Conservation (phyloP, 441 rosid genomes). For the Gossypium davidsonii region DNA sequence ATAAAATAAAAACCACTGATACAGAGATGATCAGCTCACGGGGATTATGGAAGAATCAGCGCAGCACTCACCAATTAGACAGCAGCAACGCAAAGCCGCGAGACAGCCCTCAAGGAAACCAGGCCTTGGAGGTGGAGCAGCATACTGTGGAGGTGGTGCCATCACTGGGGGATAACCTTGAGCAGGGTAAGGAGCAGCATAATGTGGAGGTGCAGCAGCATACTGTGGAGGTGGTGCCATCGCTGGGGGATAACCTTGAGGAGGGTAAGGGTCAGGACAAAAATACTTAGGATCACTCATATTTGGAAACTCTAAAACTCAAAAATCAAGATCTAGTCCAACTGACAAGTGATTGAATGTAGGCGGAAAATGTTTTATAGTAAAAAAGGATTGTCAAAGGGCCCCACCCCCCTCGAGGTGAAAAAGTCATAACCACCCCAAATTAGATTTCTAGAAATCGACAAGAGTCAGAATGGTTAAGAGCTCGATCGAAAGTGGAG, state of each 20-base stretch:
- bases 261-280: slow-evolving; percentile 46
- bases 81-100: slow-evolving; percentile 51
- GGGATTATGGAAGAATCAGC: slow-evolving; percentile 55
- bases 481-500: too few relatives aligned
- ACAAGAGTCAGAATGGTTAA: too few relatives aligned
- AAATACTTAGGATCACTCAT: slow-evolving; percentile 53
- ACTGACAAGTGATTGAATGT: too few relatives aligned
- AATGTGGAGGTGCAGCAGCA: too few relatives aligned
- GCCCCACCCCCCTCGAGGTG: too few relatives aligned
- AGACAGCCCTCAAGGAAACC: slow-evolving; percentile 73
- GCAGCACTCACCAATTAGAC: slow-evolving; percentile 51
- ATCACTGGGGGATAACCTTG: slow-evolving; percentile 65
- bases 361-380: too few relatives aligned
- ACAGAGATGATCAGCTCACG: slow-evolving; percentile 14
- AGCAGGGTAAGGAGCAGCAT: not conserved
- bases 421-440: too few relatives aligned
- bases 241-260: slow-evolving; percentile 33
- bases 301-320: too few relatives aligned
- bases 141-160: slow-evolving; percentile 62
- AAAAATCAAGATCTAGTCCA: too few relatives aligned
- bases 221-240: not conserved
- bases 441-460: too few relatives aligned
- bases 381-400: too few relatives aligned
- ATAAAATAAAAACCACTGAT: not conserved
- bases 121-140: slow-evolving; percentile 47